Evolutionary conservation across 2,329 filamentous ascomycete genomes (phyloP).

Genomic region (Arthrobotrys iridis): DNA sequence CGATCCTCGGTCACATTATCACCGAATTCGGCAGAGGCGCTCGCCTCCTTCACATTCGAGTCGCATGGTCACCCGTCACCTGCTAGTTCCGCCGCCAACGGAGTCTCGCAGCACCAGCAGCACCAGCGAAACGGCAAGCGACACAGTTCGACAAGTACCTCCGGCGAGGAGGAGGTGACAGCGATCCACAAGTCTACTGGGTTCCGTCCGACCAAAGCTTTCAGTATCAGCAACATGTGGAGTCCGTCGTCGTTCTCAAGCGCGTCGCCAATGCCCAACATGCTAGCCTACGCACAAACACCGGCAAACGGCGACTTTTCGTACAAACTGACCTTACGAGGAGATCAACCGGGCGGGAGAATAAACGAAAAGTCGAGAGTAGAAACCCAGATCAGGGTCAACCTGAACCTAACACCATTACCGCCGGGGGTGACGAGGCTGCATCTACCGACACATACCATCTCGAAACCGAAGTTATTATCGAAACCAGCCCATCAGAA

Average conservation of each 20-base stretch:
- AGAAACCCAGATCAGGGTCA: slow-evolving; percentile 94
- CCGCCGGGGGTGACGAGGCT: slow-evolving; percentile 80
- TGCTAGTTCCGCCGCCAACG: slow-evolving; percentile 39
- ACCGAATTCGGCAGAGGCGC: slow-evolving; percentile 41
- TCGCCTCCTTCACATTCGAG: slow-evolving; percentile 47
- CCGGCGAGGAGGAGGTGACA: slow-evolving; percentile 37
- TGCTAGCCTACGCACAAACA: slow-evolving; percentile 39
- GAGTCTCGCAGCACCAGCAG: slow-evolving; percentile 6
- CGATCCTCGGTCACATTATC: slow-evolving; percentile 39
- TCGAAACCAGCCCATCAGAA: slow-evolving; percentile 75
- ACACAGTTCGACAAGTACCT: slow-evolving; percentile 40
- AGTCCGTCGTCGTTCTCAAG: slow-evolving; percentile 47
- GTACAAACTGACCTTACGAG: slow-evolving; percentile 40
- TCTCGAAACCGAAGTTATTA: slow-evolving; percentile 91
- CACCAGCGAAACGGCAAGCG: slow-evolving; percentile 30
- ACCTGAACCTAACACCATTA: slow-evolving; percentile 78
- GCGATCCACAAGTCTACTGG: slow-evolving; percentile 40
- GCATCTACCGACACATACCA: slow-evolving; percentile 87
- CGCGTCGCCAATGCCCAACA: slow-evolving; percentile 37
- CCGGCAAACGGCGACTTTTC: slow-evolving; percentile 24
- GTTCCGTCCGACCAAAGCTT: slow-evolving; percentile 39
- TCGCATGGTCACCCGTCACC: slow-evolving; percentile 43
- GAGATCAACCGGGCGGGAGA: slow-evolving; percentile 64
- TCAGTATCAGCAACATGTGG: slow-evolving; percentile 44
- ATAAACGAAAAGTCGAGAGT: slow-evolving; percentile 78